Evolutionary conservation across 2,329 filamentous ascomycete genomes (phyloP), one percentile per base, ranked within the genome.

Genomic region (Teratosphaeria nubilosa): DNA sequence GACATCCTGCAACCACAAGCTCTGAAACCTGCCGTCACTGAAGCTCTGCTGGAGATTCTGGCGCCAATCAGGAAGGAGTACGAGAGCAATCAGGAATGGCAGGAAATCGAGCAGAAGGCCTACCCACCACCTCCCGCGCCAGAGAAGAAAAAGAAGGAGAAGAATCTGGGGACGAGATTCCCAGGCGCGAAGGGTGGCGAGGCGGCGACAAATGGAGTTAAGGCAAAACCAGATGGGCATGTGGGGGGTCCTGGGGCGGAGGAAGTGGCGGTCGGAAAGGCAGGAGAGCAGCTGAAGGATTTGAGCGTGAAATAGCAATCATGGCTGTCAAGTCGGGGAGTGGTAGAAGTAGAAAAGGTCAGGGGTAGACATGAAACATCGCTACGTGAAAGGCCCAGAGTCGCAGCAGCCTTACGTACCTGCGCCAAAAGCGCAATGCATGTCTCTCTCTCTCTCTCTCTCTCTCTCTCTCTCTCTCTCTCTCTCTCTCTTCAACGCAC

Each of bases 11-110:
- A 66, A 52, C 94, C 94, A 0, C 91, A 96, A 77, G 76, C 88
- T 13, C 79, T 97, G 56, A 97, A 99, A 78, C 82, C 86, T n/a
- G 90, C 89, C 11, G 85, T 95, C 5, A 82, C 87, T 5, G 80
- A 84, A 56, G 89, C 84, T 10, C 80, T 99, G 22, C 84, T 84
- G 64, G 79, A 82, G 45, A 81, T 97, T 13, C 79, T 96, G 58
- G 83, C 80, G 1, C 90, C 92, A 1, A 92, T 99, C 60, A 85
- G 86, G 64, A 80, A 78, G 2, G 86, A 86, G 5, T 97, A 84
- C 76, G 76, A 87, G 62, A 81, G 80, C 0, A 86, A 82, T 0
- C 68, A 80, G 31, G 90, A 91, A 68, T 97, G 91, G 91, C 87
- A 95, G 75, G 83, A 85, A 58, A 81, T 90, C 56, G 82, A 86